phyloP scores from a whole-genome alignment of 306 rosid genomes.

The Malus sieversii region DNA sequence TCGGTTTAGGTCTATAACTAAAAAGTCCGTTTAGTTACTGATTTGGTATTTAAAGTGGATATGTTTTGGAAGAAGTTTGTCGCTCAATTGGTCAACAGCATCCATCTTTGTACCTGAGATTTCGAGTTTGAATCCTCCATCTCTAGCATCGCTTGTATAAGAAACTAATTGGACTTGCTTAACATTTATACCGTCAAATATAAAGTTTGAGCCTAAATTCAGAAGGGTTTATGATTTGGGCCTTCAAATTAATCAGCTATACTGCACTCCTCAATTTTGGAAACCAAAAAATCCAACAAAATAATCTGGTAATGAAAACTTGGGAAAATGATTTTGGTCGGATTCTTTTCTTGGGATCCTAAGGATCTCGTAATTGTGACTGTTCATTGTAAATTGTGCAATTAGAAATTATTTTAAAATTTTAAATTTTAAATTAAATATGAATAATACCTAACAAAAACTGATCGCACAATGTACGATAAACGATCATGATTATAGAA shows the following conservation, averaged over 20 bases:
- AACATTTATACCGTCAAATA: not conserved
- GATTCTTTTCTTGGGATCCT: rapidly evolving
- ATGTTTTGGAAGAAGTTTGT: too few relatives aligned
- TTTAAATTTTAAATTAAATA: too few relatives aligned
- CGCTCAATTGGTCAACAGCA: too few relatives aligned
- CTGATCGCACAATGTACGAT: too few relatives aligned
- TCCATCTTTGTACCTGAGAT: too few relatives aligned
- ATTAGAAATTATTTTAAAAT: too few relatives aligned
- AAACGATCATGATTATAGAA: rapidly evolving
- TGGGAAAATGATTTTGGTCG: not conserved
- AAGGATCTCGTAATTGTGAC: too few relatives aligned
- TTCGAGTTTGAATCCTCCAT: not conserved
- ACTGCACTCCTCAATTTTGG: not conserved
- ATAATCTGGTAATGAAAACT: not conserved
- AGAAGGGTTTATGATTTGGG: not conserved
- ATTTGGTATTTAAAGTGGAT: too few relatives aligned
- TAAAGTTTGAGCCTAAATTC: not conserved
- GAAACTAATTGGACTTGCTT: not conserved
- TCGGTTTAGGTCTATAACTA: too few relatives aligned
- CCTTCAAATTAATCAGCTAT: not conserved
- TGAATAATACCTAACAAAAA: too few relatives aligned
- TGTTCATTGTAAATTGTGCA: rapidly evolving
- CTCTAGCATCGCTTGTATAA: not conserved
- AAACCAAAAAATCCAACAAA: not conserved
- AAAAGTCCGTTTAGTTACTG: too few relatives aligned